A percentile compares a stretch with the other conserved stretches of the same genome.
phyloP scores from a whole-genome alignment of 345 rosid genomes.

The Salix udensis region DNA sequence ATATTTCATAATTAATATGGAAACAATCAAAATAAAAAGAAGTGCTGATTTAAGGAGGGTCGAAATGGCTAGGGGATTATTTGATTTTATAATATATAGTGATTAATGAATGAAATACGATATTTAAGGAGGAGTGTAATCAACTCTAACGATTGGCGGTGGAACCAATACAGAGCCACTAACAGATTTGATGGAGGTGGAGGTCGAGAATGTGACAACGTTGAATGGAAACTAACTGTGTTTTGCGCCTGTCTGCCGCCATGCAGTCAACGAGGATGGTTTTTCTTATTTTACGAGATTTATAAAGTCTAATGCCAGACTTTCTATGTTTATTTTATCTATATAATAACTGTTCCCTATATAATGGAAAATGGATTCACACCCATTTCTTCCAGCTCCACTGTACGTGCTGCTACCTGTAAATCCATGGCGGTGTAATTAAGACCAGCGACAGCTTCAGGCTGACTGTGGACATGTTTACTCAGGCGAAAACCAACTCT shows the following conservation, averaged over 20 bases:
- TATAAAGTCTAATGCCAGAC: neutral
- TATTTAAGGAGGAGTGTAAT: too few species aligned
- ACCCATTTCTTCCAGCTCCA: neutral
- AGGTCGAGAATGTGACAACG: constrained; percentile 27
- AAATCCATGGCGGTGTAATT: too few species aligned
- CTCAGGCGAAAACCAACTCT: too few species aligned
- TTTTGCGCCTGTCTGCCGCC: constrained; percentile 68
- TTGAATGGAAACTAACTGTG: constrained; percentile 51
- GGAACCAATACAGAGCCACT: constrained; percentile 4
- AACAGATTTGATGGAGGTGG: neutral
- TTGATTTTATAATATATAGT: too few species aligned
- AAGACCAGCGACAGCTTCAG: too few species aligned
- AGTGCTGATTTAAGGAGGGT: too few species aligned
- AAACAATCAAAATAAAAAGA: too few species aligned
- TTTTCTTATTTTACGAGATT: constrained; percentile 9
- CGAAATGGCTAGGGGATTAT: too few species aligned
- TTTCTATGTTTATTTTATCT: neutral
- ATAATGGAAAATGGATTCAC: neutral
- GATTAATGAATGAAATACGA: too few species aligned
- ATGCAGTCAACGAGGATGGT: constrained; percentile 35
- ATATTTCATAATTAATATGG: too few species aligned
- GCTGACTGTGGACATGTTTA: too few species aligned
- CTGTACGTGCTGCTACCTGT: too few species aligned
- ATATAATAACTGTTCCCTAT: neutral
- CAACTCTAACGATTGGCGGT: neutral